phyloP scores from a whole-genome alignment of 176 grass and related monocot species.

The Stipa capillata region DNA sequence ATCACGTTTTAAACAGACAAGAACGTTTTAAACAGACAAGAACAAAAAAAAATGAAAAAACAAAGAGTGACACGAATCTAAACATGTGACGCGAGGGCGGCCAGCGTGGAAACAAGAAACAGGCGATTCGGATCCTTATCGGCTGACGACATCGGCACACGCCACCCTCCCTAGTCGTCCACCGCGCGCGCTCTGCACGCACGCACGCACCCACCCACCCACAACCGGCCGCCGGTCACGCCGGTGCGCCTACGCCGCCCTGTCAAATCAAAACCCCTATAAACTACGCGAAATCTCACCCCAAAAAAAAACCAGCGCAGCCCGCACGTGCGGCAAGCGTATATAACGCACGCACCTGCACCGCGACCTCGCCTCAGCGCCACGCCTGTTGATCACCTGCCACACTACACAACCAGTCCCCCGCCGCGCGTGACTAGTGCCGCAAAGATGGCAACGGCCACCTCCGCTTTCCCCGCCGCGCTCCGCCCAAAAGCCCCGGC shows the following conservation, averaged over 20 bases:
- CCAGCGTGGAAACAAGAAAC: not conserved
- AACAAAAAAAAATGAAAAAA: too few species aligned
- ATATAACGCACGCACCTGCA: not conserved
- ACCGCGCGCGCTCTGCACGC: too few species aligned
- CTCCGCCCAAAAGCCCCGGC: not conserved
- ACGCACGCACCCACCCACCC: not conserved
- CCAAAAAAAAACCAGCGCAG: not conserved
- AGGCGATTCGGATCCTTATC: not conserved
- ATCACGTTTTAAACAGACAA: too few species aligned
- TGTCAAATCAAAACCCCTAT: not conserved
- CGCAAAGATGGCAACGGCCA: slow-evolving; percentile 33
- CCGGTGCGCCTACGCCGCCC: not conserved
- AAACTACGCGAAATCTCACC: not conserved
- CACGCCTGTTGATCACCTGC: not conserved
- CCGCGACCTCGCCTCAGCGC: not conserved
- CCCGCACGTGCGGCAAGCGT: too few species aligned
- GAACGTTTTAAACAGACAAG: too few species aligned
- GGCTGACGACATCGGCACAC: not conserved
- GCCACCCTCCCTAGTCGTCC: not conserved
- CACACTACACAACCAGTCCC: not conserved
- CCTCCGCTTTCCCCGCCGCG: slow-evolving; percentile 24
- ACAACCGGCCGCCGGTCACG: not conserved
- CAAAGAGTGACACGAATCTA: not conserved
- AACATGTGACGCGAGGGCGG: not conserved
- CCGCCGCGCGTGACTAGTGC: not conserved